Evolutionary conservation across 2,329 filamentous ascomycete genomes (phyloP).

Genomic region (Pyrenophora tritici-repentis): DNA sequence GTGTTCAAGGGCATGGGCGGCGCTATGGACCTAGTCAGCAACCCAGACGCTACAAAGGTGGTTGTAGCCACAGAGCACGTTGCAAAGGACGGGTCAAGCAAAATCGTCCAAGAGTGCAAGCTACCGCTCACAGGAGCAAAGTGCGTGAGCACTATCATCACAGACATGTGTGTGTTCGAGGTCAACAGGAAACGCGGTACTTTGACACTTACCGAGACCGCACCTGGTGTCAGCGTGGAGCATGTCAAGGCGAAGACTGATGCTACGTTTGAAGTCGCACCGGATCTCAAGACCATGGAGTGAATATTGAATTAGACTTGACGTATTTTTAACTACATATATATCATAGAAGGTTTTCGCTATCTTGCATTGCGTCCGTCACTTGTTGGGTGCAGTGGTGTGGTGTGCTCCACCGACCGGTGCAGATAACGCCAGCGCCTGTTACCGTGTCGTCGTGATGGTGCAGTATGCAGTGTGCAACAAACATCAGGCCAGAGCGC

Average conservation of each 20-base stretch:
- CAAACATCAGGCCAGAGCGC: no score
- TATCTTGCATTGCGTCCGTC: no score
- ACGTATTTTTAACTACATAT: background rate
- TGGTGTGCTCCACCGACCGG: no score
- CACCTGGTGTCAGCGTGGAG: slow-evolving; percentile 83
- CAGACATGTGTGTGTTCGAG: slow-evolving; percentile 55
- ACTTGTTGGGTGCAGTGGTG: no score
- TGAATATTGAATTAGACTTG: slow-evolving; percentile 4
- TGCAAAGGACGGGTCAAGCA: slow-evolving; percentile 87
- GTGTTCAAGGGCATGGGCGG: slow-evolving; percentile 86
- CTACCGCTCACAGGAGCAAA: slow-evolving; percentile 46
- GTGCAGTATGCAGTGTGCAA: no score
- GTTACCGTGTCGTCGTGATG: no score
- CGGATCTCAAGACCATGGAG: slow-evolving; percentile 78
- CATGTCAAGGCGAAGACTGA: slow-evolving; percentile 87
- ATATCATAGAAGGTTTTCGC: no score
- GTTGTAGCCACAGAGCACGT: slow-evolving; percentile 95
- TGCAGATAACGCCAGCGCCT: no score
- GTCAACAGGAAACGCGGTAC: slow-evolving; percentile 69
- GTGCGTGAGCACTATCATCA: slow-evolving; percentile 49
- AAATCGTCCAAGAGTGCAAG: slow-evolving; percentile 74
- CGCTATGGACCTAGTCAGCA: slow-evolving; percentile 88
- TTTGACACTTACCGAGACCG: slow-evolving; percentile 79
- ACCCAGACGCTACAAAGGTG: slow-evolving; percentile 81
- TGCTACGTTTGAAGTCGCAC: slow-evolving; percentile 77